These are phyloP conservation scores for Dispira simplex DNA, from an alignment of 192 early-diverging fungal species.

Conservation along the genomic window DNA sequence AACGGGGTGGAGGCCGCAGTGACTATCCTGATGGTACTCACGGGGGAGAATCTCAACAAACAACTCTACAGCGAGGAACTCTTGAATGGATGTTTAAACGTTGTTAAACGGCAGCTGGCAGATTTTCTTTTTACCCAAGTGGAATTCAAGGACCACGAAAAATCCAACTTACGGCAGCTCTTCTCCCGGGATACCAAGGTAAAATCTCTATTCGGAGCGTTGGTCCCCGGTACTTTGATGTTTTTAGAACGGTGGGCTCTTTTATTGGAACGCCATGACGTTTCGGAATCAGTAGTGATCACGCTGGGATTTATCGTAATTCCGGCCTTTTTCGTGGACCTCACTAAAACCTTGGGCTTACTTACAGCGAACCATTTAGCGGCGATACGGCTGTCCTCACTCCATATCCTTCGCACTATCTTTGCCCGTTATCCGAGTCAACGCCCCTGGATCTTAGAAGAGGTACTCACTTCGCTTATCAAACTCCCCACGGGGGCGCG, in stretches of 20 bases:
- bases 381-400: neutral
- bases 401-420: slow-evolving; percentile 10
- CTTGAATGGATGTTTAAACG: neutral
- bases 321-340: neutral
- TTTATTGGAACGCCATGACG: neutral
- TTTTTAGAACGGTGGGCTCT: neutral
- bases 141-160: neutral
- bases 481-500: slow-evolving; percentile 45
- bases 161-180: neutral
- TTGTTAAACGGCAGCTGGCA: neutral
- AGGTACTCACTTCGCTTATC: slow-evolving; percentile 59
- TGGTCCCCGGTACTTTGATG: neutral
- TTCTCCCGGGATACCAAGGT: neutral
- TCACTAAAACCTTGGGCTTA: neutral
- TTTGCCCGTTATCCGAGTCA: slow-evolving; percentile 43
- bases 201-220: neutral
- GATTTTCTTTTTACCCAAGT: neutral
- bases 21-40: neutral
- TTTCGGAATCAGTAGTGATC: slow-evolving; percentile 6
- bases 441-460: slow-evolving; percentile 70
- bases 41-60: neutral
- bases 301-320: neutral
- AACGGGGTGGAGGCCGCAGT: slow-evolving; percentile 7
- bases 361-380: neutral
- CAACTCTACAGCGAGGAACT: slow-evolving; percentile 4